These are phyloP conservation scores for Penicillium pancosmium DNA, from an alignment of 495 filamentous ascomycete genomes.

Conservation along the genomic window DNA sequence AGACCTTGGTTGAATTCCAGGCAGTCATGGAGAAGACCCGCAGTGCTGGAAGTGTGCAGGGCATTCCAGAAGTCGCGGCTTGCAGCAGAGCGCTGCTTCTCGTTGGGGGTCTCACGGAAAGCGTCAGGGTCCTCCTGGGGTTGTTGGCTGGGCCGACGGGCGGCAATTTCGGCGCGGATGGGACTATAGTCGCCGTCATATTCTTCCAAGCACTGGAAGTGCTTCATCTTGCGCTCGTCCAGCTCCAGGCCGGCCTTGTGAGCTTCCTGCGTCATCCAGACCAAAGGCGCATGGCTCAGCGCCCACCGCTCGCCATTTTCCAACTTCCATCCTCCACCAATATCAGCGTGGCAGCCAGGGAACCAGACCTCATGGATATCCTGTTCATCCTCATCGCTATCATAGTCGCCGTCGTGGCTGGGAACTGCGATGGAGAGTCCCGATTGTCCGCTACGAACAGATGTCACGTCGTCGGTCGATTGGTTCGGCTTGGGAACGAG, in stretches of 20 bases:
- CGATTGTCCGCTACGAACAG: conserved; percentile 44
- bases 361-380: conserved; percentile 89
- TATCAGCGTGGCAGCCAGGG: conserved; percentile 77
- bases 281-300: conserved; percentile 73
- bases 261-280: conserved; percentile 86
- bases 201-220: conserved; percentile 64
- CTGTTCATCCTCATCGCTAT: conserved; percentile 62
- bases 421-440: conserved; percentile 42
- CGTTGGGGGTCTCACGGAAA: conserved; percentile 25
- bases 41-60: conserved; percentile 60
- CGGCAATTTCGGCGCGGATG: conserved; percentile 45
- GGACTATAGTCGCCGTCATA: conserved; percentile 46
- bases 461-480: conserved; percentile 39
- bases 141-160: conserved; percentile 27
- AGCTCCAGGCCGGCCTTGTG: conserved; percentile 72
- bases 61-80: conserved; percentile 54
- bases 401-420: conserved; percentile 52
- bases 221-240: conserved; percentile 66
- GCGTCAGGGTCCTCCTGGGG: conserved; percentile 20
- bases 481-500: conserved; percentile 29
- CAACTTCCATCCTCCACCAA: conserved; percentile 82
- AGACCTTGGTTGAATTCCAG: conserved; percentile 69
- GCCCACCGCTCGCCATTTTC: conserved; percentile 55
- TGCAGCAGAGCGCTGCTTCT: conserved; percentile 34
- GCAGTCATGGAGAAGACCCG: conserved; percentile 74